Conservation (phyloP, 164 flowering plant genomes). For the Stephania yunnanensis region DNA sequence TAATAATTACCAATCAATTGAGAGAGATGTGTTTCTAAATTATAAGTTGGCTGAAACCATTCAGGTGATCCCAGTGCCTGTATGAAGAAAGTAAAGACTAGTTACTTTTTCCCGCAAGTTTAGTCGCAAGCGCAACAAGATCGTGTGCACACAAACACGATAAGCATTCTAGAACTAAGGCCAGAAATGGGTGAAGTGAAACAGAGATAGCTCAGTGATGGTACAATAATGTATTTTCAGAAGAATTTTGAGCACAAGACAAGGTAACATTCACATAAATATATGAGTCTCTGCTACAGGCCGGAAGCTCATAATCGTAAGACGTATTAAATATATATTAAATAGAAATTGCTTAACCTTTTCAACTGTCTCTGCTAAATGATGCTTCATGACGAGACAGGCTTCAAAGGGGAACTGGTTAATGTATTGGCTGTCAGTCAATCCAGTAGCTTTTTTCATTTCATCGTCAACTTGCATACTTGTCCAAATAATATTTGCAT, state of each 20-base stretch:
- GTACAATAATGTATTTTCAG: no score
- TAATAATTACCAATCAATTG: constrained; percentile 81
- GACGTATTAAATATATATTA: neutral
- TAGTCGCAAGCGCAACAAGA: neutral
- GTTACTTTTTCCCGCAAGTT: neutral
- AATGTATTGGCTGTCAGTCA: constrained; percentile 69
- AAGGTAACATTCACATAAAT: no score
- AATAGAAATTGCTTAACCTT: constrained; percentile 39
- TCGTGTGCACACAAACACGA: neutral
- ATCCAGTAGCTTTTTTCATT: constrained; percentile 58
- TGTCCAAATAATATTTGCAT: constrained; percentile 97
- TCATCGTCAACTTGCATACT: constrained; percentile 83
- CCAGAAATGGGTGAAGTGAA: neutral
- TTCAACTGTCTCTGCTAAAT: constrained; percentile 86
- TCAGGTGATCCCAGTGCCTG: constrained; percentile 81
- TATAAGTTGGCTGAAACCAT: constrained; percentile 97
- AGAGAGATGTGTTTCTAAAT: constrained; percentile 76
- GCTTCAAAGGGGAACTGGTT: constrained; percentile 98
- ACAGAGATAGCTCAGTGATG: no score
- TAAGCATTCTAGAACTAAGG: neutral
- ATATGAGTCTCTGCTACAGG: neutral
- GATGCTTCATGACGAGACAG: constrained; percentile 99
- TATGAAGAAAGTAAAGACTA: constrained; percentile 6
- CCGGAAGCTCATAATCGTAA: neutral
- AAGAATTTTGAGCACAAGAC: no score